Evolutionary conservation across 1,284 basidiomycete genomes (phyloP), one percentile per base, ranked within the genome.

Genomic region (Apiotrichum mycotoxinovorans): DNA sequence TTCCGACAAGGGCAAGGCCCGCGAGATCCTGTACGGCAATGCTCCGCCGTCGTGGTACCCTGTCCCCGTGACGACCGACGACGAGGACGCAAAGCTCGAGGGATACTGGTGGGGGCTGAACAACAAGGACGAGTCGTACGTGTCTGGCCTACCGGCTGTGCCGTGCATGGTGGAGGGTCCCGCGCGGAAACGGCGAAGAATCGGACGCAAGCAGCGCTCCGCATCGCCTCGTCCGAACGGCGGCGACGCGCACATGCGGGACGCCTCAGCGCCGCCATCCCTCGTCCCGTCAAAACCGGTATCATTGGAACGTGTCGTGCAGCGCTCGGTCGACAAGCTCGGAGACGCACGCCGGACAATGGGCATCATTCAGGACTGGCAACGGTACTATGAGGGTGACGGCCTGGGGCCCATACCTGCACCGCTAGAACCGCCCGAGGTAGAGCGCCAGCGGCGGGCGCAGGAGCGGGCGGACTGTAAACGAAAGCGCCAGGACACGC

Each of bases 41-140:
- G 52, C 69, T 2, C 63, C 71, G 15, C 73, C 74, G 9, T 8
- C 68, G 4, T 74, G 73, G 73, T 76, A 70, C 50, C 66, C 72
- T 3, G 54, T 57, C 8, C 34, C 59, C 8, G 53, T 57, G 4
- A 43, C 50, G 2, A 53, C 58, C 1, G 72, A 74, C 14, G 68
- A 70, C 27, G 71, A 70, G 40, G 72, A 73, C 23, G 55, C 59
- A 15, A 69, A 67, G 56, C 51, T 73, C 7, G 71, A 76, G 49
- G 73, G 67, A 8, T 62, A 61, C 33, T 77, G 74, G 74, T 77
- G 73, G 73, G 66, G 68, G 0, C 52, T 62, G n/a, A 60, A 70
- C 30, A 51, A 44, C 42, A 66, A 66, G 48, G 72, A 74, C 44
- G 74, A 75, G 23, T 54, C 68, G 18, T 68, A 71, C 35, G 62